Evolutionary conservation across 228 moss, liverwort and hornwort genomes (phyloP), one percentile per base, ranked within the genome.

Genomic region (Sphagnum magellanicum): DNA sequence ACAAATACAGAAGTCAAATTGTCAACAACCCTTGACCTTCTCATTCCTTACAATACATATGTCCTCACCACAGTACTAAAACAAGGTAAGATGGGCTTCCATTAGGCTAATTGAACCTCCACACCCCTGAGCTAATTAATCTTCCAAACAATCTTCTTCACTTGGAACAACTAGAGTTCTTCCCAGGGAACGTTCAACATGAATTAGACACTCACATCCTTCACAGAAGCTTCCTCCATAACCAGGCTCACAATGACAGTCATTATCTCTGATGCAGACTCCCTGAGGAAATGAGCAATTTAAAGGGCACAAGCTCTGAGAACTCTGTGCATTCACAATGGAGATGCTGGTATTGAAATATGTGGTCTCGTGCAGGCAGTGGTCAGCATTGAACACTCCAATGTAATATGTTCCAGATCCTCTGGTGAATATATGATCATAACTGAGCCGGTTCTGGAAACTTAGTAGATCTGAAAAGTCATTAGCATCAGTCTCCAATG

Each of bases 271-370:
- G 67, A 80, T 50, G 59, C 86, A 86, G 47, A 60, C 14, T 10
- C 86, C 86, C 52, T 78, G 75, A 14, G 86, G 86, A 49, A 71
- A 80, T 0, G 86, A 82, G 15, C 86, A 86, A 50, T 86, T 86
- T 73, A 73, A 59, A 47, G 86, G 86, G 73, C 86, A 86, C 8
- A 86, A 68, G 7, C 17, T 70, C 12, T 79, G 5, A 4, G 63
- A 15, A 64, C 79, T 75, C 6, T 71, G 16, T 46, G 80, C 51
- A 61, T 63, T 50, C 6, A 77, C 73, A 8, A 62, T 75, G 6
- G 77, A 83, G 53, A 86, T 32, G 17, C 75, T 80, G 6, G 83
- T 51, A 50, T 86, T 86, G 59, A 80, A 82, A 7, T 47, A 69
- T 2, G 86, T 74, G 5, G 71, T 75, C 60, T 80, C 71, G 16